Evolutionary conservation across 768 basidiomycete genomes (phyloP), one percentile per base, ranked within the genome.

Genomic region (Pleurotus cornucopiae): DNA sequence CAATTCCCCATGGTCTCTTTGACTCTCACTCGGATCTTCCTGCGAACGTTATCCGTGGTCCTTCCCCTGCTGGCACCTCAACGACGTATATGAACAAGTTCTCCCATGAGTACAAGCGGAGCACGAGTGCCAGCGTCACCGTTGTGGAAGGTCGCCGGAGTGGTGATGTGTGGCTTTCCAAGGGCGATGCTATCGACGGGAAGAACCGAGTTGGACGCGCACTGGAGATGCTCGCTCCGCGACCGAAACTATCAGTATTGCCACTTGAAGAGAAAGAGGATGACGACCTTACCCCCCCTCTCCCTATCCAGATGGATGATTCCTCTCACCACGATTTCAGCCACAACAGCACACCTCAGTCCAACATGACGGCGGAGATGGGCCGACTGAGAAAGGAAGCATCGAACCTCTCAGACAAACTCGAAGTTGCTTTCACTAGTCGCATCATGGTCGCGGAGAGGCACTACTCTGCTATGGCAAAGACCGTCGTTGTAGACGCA

Each of bases 81-180:
- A 73, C 74, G 38, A 64, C 73, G 5, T 53, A 53, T 23, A 53
- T 53, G 51, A 69, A 67, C 63, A 74, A 69, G 59, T 79, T 73
- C 67, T 79, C 80, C 5, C 76, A 78, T 61, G 79, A 83, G 52
- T 84, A 82, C 67, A 88, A 85, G 66, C 80, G 81, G 54, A 85
- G 84, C 66, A 81, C 77, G 46, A 83, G 80, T 58, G 76, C 77
- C 46, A 85, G 82, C 59, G 77, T 82, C 48, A 88, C 85, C 16
- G 81, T 88, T 40, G 82, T 89, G 18, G 85, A 89, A 67, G 82
- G 81, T 25, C 80, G 85, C 30, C 83, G 85, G 46, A 87, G 85
- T 61, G 85, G 85, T 21, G 88, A 89, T 61, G 82, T 89, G 25
- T 89, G 88, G 88, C 68, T 89, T 60, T 66, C 80, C 11, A 85